Evolutionary conservation across 176 grass and related monocot genomes (phyloP), one percentile per base, ranked within the genome.

Genomic region (Dactylis glomerata): DNA sequence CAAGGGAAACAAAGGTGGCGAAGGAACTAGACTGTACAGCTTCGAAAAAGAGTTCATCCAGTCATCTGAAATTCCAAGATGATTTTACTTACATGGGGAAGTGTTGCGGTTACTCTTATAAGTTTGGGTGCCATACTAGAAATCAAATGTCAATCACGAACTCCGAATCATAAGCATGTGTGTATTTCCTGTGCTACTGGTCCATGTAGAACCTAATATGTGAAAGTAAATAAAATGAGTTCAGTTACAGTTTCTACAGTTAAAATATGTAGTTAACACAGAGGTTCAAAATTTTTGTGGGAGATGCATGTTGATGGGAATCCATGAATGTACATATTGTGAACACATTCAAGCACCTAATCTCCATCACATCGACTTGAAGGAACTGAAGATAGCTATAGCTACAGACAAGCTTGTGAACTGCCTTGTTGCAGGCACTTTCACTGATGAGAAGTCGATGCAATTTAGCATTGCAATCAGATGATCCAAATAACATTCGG

Each of bases 331-430:
- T 87, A 6, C 0, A 76, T 76, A 59, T 9, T 49, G 32, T 52
- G 2, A 42, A 42, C 36, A 20, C 79, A 59, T 73, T 78, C 31
- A 6, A 42, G 2, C 17, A 16, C 23, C 55, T n/a, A 70, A 62
- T 77, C 82, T 77, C 31, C 71, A 44, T 41, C 19, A 78, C 64
- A 78, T 40, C 49, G 6, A 73, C 27, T 22, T 83, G 31, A 56
- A 80, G 15, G 63, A 38, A 67, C 26, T 37, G 59, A 87, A 82
- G 33, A 78, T 44, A 73, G 65, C 9, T 75, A 78, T 44, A 73
- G 65, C 9, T 75, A 89, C 76, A 80, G 65, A 75, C 45, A 84
- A 67, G 76, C 32, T 23, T 47, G 20, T 52, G 56, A 84, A 79
- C 32, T 88, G 63, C 31, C 44, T 59, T 28, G 9, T 56, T 56